Evolutionary conservation across 148 eudicot genomes (phyloP), one percentile per base, ranked within the genome.

Genomic region (Amaranthus hypochondriacus): DNA sequence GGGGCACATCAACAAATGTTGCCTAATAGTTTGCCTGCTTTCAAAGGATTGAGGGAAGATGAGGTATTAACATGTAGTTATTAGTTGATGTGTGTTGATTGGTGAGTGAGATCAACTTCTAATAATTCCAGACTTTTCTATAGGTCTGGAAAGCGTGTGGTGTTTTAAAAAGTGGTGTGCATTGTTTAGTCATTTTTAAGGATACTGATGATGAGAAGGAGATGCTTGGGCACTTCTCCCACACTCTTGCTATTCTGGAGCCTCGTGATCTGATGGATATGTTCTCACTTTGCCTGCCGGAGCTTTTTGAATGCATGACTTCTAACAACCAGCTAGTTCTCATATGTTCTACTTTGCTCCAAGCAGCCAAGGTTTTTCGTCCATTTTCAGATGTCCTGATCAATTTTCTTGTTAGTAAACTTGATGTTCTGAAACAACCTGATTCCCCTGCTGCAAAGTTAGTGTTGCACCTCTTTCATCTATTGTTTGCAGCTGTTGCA

Each of bases 221-320:
- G 56, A 90, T 95, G 97, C 86, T 95, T 78, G 83, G 86, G 62
- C 88, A 88, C 42, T 95, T 95, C 71, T 92, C 97, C 54, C 95
- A 95, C 71, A 89, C 93, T 68, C 78, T 95, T 79, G 92, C 89
- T 52, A 90, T 95, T 62, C 86, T 92, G 89, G 99, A 95, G 78
- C 97, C 99, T 79, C 90, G 97, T 42, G 99, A 95, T 82, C 83
- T 95, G 63, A 95, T 90, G 94, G 99, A 95, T 78, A 92, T 95
- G 92, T 95, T 95, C 83, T 92, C 99, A 15, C 81, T 95, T 71
- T 92, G 99, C 78, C 90, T 95, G 94, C 96, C 99, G 0, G 99
- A 92, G 78, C 96, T 95, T 75, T 95, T 95, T 82, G 97, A 95
- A 73, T 88, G 96, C 94, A 92, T 95, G 99, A 92, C 90, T 77